These are phyloP conservation scores for Podospora bellae-mahoneyi DNA, from an alignment of 495 filamentous ascomycete species.

Conservation along the genomic window DNA sequence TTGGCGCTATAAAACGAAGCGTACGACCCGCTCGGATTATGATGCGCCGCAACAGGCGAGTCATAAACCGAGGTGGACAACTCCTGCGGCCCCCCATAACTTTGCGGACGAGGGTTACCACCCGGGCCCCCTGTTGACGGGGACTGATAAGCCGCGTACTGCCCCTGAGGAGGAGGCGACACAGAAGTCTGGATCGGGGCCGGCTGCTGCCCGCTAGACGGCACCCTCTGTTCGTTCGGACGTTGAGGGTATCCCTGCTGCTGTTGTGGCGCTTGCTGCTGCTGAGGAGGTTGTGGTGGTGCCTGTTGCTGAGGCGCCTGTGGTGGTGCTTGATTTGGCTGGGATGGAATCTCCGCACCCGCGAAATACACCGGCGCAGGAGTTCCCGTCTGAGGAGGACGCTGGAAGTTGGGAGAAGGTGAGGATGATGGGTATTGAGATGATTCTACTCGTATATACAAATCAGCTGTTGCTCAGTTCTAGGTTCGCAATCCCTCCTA, in stretches of 20 bases:
- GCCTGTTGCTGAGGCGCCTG: constrained; percentile 37
- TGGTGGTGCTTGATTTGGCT: constrained; percentile 27
- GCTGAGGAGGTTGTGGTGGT: constrained; percentile 26
- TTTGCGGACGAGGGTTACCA: constrained; percentile 54
- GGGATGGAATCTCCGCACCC: constrained; percentile 44
- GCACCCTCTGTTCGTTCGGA: constrained; percentile 36
- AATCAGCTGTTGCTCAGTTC: constrained; percentile 24
- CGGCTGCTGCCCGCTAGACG: constrained; percentile 42
- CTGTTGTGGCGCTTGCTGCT: constrained; percentile 23
- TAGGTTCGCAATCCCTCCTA: constrained; percentile 12
- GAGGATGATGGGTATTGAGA: constrained; percentile 45
- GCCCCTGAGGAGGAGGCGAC: constrained; percentile 39
- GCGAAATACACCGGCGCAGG: constrained; percentile 47
- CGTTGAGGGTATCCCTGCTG: constrained; percentile 39
- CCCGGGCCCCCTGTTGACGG: constrained; percentile 28
- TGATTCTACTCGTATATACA: constrained; percentile 31
- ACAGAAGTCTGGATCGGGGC: constrained; percentile 47
- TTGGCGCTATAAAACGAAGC: constrained; percentile 51
- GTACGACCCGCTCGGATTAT: constrained; percentile 38
- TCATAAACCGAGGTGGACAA: constrained; percentile 81
- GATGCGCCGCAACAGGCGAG: constrained; percentile 64
- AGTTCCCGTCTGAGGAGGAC: constrained; percentile 31
- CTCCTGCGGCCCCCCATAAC: constrained; percentile 77
- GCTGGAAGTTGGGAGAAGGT: constrained; percentile 48
- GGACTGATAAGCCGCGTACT: constrained; percentile 43